These are phyloP conservation scores for Podospora pseudopauciseta DNA, from an alignment of 495 filamentous ascomycete species.

Conservation along the genomic window DNA sequence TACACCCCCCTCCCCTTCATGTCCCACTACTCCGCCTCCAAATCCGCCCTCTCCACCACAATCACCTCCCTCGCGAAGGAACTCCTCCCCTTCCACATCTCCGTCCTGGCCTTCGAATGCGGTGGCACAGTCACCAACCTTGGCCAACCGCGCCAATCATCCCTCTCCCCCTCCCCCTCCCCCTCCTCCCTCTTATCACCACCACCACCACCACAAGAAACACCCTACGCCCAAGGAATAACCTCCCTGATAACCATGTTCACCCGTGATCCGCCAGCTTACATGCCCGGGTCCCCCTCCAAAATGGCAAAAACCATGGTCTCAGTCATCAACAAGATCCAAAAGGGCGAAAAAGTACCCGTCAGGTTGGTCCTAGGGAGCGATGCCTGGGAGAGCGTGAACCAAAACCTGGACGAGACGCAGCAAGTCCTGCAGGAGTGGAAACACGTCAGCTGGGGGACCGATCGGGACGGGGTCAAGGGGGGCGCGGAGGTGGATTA, in stretches of 20 bases:
- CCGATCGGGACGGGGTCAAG: constrained; percentile 21
- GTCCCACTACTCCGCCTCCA: constrained; percentile 43
- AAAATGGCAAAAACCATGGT: constrained; percentile 34
- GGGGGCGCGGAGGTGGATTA: constrained; percentile 14
- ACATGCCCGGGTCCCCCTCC: constrained; percentile 33
- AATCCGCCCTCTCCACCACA: constrained; percentile 42
- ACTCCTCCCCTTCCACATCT: constrained; percentile 20
- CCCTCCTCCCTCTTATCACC: too few relatives aligned
- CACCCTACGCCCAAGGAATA: too few relatives aligned
- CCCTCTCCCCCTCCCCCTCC: too few relatives aligned
- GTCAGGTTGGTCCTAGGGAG: constrained; percentile 24
- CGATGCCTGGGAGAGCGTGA: constrained; percentile 20
- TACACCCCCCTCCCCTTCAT: constrained; percentile 41
- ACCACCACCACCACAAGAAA: too few relatives aligned
- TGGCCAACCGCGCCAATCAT: constrained; percentile 19
- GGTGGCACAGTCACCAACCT: constrained; percentile 28
- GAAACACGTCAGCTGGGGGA: constrained; percentile 22
- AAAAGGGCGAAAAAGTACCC: constrained; percentile 22
- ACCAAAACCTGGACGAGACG: constrained; percentile 23
- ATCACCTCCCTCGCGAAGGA: constrained; percentile 34
- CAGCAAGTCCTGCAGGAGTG: constrained; percentile 18
- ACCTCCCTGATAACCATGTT: constrained; percentile 22
- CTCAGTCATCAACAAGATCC: constrained; percentile 26
- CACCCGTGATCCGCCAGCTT: constrained; percentile 16
- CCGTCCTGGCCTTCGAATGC: constrained; percentile 26